Evolutionary conservation across 2,329 filamentous ascomycete species (phyloP), one percentile per base, ranked within the genome.

Genomic region (Fusarium sulawesiense): DNA sequence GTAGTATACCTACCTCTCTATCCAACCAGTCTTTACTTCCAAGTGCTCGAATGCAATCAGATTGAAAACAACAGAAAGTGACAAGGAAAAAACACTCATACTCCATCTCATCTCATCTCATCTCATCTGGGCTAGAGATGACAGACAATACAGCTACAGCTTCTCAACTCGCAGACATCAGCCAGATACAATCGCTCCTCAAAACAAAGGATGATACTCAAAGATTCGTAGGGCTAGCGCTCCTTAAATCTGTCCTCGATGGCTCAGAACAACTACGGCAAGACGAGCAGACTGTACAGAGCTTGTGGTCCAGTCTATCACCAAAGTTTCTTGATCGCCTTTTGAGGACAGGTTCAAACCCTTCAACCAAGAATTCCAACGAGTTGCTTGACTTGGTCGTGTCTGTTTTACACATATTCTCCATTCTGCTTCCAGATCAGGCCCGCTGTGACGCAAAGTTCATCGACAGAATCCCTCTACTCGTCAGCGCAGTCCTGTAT

Each of bases 181-280:
- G 84, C 53, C 86, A 86, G 72, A 85, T 91, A 56, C 81, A 87
- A 68, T 73, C 80, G 3, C 83, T 91, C 4, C 83, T 92, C 34
- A 81, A 82, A 56, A 79, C 86, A 56, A 89, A 88, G 64, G 86
- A 91, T 75, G 90, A 92, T 75, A 92, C 90, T 1, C 87, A 88
- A 21, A 85, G 88, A 73, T 92, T 92, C 70, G 89, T 91, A 41
- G 90, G 89, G 10, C 81, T 92, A 23, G 88, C 89, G 2, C 82
- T 92, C 23, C 83, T 92, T 53, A 91, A 89, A 73, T 87, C 88
- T n/a, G 79, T 90, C 14, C 82, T 92, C 32, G 89, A 92, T 77
- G 89, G 87, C 74, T 85, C 86, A 8, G 78, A 83, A 23, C 77
- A 83, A n/a, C 77, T 89, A 23, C 83, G 83, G 46, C 78, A 83